Base-by-base conservation (phyloP, 164 flowering plant genomes). In the Tinospora cordifolia region DNA sequence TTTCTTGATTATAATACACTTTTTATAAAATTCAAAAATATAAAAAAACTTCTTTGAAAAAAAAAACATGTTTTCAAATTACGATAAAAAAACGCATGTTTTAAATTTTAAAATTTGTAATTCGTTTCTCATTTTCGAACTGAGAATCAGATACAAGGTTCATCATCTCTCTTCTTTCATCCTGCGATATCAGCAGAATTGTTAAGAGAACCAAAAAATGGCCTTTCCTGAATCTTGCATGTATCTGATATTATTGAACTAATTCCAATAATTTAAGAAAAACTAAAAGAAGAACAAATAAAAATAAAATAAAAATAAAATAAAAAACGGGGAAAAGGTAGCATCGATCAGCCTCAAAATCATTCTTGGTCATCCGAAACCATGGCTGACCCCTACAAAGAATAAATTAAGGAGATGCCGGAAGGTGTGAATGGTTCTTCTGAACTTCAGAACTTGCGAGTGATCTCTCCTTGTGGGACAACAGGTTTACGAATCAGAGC, bases 401-500 rank as follows among this genome's bases (percentile, higher is more conserved):
- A 3, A 51, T 51, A 51, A 51, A 51, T 51, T 14, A 17, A 51
- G 21, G 17, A 22, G 15, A 24, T 24, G 63, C 34, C 1, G 30
- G 14, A 60, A 60, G 63, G 39, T 62, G 3, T 39, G 15, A 12
- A 44, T 14, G n/a, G 36, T 5, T 67, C 26, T 47, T 26, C 54
- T 6, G 58, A 24, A 3, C 7, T 41, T 3, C 36, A 49, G 65
- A 51, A 10, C 41, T 24, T 69, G 15, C 62, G 46, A 11, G 21
- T 11, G 22, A 30, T 63, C 26, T 0, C 21, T 13, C n/a, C n/a
- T n/a, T 3, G 59, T 22, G 8, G n/a, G 0, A 22, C 15, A 6
- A 41, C 60, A 34, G 0, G 49, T 19, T 39, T 59, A 77, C 0
- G 68, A 72, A 63, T 67, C 68, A 40, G 80, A 77, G 63, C 60